These are phyloP conservation scores for Solanum pinnatisectum DNA, from an alignment of 257 asterid genomes.

Conservation along the genomic window DNA sequence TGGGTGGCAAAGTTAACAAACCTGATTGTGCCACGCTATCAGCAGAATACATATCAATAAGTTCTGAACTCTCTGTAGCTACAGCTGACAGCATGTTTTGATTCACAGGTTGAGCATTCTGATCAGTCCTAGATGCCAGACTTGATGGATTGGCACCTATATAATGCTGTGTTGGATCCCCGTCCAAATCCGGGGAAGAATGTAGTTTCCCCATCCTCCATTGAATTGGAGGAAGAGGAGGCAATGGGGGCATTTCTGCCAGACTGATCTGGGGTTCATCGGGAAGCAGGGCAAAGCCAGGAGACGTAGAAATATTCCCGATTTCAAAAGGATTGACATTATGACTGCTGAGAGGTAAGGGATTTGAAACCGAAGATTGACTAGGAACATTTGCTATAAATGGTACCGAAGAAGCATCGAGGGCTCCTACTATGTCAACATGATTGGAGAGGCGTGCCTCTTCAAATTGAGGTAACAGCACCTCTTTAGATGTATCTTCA, in stretches of 20 bases:
- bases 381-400: constrained; percentile 6
- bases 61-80: neutral
- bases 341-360: constrained; percentile 16
- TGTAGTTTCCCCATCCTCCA: constrained; percentile 74
- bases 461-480: constrained; percentile 11
- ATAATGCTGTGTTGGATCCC: constrained; percentile 10
- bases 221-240: constrained; percentile 95
- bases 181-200: constrained; percentile 25
- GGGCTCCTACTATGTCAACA: constrained; percentile 12
- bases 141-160: neutral
- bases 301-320: constrained; percentile 18
- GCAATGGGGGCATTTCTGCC: constrained; percentile 70
- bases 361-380: constrained; percentile 21
- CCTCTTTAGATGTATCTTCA: constrained; percentile 11
- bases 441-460: constrained; percentile 19
- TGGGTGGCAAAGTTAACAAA: constrained; percentile 4
- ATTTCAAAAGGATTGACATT: constrained; percentile 18
- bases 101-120: constrained; percentile 10
- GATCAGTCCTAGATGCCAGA: constrained; percentile 3
- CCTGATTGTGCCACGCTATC: neutral
- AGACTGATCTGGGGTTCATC: constrained; percentile 25
- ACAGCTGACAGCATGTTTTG: neutral
- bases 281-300: constrained; percentile 21
- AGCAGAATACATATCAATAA: neutral
- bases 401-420: constrained; percentile 9